Evolutionary conservation across 495 filamentous ascomycete genomes (phyloP), one percentile per base, ranked within the genome.

Genomic region (Trichoderma parareesei): DNA sequence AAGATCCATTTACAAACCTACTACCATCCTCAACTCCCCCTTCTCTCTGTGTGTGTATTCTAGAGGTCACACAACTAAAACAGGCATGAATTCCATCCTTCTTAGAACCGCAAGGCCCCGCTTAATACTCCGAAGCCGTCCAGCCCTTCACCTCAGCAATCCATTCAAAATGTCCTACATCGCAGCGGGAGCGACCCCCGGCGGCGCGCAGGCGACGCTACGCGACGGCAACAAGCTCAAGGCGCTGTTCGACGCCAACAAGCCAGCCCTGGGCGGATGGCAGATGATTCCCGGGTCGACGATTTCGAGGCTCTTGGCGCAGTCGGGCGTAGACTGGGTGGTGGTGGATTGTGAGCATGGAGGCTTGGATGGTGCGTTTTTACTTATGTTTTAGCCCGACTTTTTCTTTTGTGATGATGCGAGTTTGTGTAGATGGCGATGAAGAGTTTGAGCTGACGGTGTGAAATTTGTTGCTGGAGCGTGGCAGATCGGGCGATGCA

Each of bases 271-370:
- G 69, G 90, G 90, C 43, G 79, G 75, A 57, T 87, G 85, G 86
- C 86, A 93, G 78, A 89, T 89, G 81, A 77, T 92, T 61, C 88
- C 90, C 1, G 90, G 90, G 2, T 76, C 81, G 62, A 91, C 90
- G 70, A 78, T 87, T 44, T 84, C 88, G n/a, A 82, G 89, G 55
- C 74, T 83, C 13, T 79, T 92, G 40, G 88, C 88, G 9, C 77
- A 87, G 38, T 79, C 85, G 4, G 87, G 87, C 6, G 82, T 87
- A 3, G 89, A 90, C 72, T 93, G 88, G 88, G 82, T 91, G 3
- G 79, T 88, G 70, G 84, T 92, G 20, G 90, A 92, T 73, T 86
- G 81, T 59, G 88, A 91, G 71, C 90, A 93, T 75, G 90, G 90
- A 20, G 90, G 89, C 68, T 88, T 92, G 37, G 87, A 89, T 69